These are phyloP conservation scores for Chlamydomonas reinhardtii DNA, from an alignment of 163 green algal species.

Conservation along the genomic window DNA sequence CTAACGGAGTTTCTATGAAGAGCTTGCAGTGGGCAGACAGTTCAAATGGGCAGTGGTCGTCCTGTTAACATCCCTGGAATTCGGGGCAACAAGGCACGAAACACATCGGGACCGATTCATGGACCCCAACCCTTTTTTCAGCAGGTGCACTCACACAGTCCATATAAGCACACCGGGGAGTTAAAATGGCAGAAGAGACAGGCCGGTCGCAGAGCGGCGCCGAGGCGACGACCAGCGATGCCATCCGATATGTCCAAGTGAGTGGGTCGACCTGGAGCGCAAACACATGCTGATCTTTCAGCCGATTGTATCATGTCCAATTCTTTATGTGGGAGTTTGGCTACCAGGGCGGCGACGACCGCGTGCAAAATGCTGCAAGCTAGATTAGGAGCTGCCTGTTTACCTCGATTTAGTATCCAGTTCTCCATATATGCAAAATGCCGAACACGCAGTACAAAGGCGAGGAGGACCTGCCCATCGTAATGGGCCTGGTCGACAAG, in stretches of 20 bases:
- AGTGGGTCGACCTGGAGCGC: not conserved
- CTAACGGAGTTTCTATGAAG: too few species aligned
- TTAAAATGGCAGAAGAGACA: not conserved
- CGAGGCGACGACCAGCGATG: constrained; percentile 1
- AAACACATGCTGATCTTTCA: not conserved
- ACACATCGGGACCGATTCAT: too few species aligned
- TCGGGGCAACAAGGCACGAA: too few species aligned
- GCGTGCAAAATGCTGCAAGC: not conserved
- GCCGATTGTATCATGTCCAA: not conserved
- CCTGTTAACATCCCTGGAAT: too few species aligned
- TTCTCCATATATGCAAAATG: too few species aligned
- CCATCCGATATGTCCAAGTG: constrained; percentile 39
- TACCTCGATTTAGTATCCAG: not conserved
- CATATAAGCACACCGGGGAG: not conserved
- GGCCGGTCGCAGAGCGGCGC: constrained; percentile 14
- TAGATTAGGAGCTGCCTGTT: too few species aligned
- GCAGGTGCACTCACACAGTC: not conserved
- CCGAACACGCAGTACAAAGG: constrained; percentile 72
- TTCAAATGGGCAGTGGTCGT: too few species aligned
- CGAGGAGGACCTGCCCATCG: constrained; percentile 84
- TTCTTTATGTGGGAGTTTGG: not conserved
- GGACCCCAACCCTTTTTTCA: too few species aligned
- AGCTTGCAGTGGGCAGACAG: too few species aligned
- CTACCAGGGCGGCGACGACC: not conserved
- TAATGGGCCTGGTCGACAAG: constrained; percentile 94